phyloP scores from a whole-genome alignment of 106 monocot genomes.

The Dendrobium officinale region DNA sequence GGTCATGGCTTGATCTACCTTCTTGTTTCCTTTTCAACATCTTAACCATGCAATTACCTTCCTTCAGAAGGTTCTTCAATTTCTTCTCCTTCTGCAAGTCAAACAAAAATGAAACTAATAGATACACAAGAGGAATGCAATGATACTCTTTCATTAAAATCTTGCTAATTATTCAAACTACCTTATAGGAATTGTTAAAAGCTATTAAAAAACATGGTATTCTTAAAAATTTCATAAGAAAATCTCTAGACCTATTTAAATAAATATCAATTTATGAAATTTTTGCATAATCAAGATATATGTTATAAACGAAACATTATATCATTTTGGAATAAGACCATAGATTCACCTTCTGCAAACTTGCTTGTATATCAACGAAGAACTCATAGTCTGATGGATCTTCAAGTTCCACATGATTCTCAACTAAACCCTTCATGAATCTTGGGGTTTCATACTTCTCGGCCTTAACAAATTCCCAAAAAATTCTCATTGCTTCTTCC shows the following conservation, averaged over 20 bases:
- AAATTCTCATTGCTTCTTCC: constrained; percentile 55
- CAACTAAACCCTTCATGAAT: constrained; percentile 41
- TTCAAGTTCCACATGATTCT: constrained; percentile 48
- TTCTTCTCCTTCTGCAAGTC: constrained; percentile 69
- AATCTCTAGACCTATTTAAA: too few relatives aligned
- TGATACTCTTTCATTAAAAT: too few relatives aligned
- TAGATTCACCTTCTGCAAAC: constrained; percentile 54
- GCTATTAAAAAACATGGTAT: too few relatives aligned
- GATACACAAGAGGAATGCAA: neutral
- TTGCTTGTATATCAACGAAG: constrained; percentile 37
- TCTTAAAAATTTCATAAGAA: too few relatives aligned
- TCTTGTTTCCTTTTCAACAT: constrained; percentile 71
- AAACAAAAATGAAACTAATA: neutral
- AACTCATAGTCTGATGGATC: constrained; percentile 49
- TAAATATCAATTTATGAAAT: too few relatives aligned
- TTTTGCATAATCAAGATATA: neutral
- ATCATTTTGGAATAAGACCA: neutral
- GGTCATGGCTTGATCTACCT: constrained; percentile 44
- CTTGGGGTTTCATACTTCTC: constrained; percentile 58
- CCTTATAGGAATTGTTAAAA: too few relatives aligned
- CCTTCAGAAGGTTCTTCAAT: constrained; percentile 58
- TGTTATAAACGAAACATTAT: neutral
- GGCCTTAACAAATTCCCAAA: constrained; percentile 81
- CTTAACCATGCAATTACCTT: constrained; percentile 71
- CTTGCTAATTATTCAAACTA: too few relatives aligned